Base-by-base conservation (phyloP, 2,329 filamentous ascomycete species). In the Ampelomyces quisqualis region DNA sequence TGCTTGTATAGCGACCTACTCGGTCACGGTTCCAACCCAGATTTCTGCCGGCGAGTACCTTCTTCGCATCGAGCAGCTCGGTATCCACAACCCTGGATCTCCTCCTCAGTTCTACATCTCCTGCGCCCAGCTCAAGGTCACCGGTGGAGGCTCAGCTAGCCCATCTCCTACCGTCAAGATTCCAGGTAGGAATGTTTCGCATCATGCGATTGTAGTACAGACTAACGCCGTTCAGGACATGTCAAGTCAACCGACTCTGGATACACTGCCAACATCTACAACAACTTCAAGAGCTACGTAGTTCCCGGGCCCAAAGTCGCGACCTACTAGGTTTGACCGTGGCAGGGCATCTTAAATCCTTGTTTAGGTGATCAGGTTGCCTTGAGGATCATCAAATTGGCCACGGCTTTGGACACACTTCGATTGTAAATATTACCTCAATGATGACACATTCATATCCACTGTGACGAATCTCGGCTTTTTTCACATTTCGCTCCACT, bases 61-160 rank as follows among this genome's bases (percentile, higher is more conserved):
- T 13, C 60, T 76, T 24, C 68, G 74, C 17, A 69, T 73, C 37
- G 74, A 77, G 58, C 73, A 76, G 45, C 72, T 77, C 37, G 73
- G 60, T 8, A 67, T 76, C 19, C 73, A 75, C 57, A 70, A 71
- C 49, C 71, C 69, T 4, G 42, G 49, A 17, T 36, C 38, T 29
- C 29, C 38, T 5, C 51, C 51, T 15, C 53, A 64, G 19, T 64
- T 62, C 49, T 69, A 66, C 49, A 60, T 65, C 41, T 64, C 67
- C 5, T 76, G 74, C 56, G 71, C 70, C 1, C 74, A 77, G 57
- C 36, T 77, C 47, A 70, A 73, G 58, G 65, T 76, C 37, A 68
- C 66, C n/a, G 70, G 71, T 4, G 55, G 64, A 5, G 65, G 64
- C 19, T 51, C 42, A 6, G 57, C 53, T 20, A 58, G 34, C 5